Evolutionary conservation across 495 filamentous ascomycete species (phyloP).

Genomic region (Trichoderma parareesei): DNA sequence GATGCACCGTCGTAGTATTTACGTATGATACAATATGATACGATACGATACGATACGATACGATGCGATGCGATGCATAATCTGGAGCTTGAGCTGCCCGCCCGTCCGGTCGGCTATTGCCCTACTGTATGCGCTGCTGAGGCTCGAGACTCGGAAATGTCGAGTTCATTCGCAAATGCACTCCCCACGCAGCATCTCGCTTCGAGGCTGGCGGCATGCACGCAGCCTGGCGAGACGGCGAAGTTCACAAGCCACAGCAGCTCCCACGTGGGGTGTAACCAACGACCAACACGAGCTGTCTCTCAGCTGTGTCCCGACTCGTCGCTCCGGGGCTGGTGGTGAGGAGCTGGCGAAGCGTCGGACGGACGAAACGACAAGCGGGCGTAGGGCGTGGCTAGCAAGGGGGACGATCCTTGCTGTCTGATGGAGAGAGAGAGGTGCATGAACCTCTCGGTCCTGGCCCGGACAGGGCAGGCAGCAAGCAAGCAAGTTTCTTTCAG

Average conservation of each 20-base stretch:
- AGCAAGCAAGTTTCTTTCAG: not conserved
- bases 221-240: not conserved
- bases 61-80: not conserved
- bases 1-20: not conserved
- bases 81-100: no score
- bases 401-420: slow-evolving; percentile 4
- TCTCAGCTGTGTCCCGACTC: not conserved
- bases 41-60: not conserved
- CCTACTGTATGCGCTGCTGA: no score
- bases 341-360: not conserved
- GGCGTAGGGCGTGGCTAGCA: slow-evolving; percentile 9
- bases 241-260: not conserved
- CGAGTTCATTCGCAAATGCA: not conserved
- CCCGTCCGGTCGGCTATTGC: no score
- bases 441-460: not conserved
- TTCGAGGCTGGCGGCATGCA: not conserved
- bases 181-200: slow-evolving; percentile 8
- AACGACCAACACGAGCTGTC: not conserved
- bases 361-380: not conserved
- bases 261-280: slow-evolving; percentile 7
- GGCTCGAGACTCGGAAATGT: no score
- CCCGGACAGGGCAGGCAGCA: not conserved
- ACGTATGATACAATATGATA: not conserved
- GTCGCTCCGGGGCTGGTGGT: not conserved
- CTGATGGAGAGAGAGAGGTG: slow-evolving; percentile 3